Percentiles rank a stretch among this genome's conserved stretches.
phyloP scores from a whole-genome alignment of 495 filamentous ascomycete species.

The Daldinia loculata region DNA sequence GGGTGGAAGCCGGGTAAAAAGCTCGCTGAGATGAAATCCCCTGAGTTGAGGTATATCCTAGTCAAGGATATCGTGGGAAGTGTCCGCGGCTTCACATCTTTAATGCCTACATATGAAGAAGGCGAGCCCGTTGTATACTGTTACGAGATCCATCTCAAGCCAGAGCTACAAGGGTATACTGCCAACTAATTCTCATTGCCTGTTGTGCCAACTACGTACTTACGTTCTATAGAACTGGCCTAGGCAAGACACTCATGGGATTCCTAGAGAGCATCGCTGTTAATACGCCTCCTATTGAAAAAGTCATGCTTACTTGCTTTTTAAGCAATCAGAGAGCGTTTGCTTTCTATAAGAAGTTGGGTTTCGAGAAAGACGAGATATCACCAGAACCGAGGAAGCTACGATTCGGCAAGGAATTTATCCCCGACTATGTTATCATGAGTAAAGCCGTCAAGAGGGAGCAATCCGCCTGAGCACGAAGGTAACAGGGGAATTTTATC shows the following conservation, averaged over 20 bases:
- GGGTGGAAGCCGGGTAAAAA: conserved; percentile 80
- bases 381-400: conserved; percentile 69
- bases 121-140: conserved; percentile 78
- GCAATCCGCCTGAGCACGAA: background rate
- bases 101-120: conserved; percentile 86
- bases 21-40: conserved; percentile 75
- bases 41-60: conserved; percentile 73
- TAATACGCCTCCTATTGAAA: conserved; percentile 64
- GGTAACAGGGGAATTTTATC: background rate
- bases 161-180: conserved; percentile 58
- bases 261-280: conserved; percentile 53
- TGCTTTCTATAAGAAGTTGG: conserved; percentile 72
- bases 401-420: conserved; percentile 69
- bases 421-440: conserved; percentile 75
- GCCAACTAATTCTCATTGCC: background rate
- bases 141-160: conserved; percentile 84
- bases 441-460: conserved; percentile 61
- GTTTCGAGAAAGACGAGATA: conserved; percentile 72
- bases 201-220: conserved; percentile 7
- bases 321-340: conserved; percentile 67
- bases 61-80: conserved; percentile 51
- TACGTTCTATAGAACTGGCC: conserved; percentile 52
- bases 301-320: conserved; percentile 89
- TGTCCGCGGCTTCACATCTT: conserved; percentile 74
- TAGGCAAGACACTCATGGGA: conserved; percentile 55